Evolutionary conservation across 108 stramenopile genomes (phyloP).

Genomic region (Stephanodiscus minutulus): DNA sequence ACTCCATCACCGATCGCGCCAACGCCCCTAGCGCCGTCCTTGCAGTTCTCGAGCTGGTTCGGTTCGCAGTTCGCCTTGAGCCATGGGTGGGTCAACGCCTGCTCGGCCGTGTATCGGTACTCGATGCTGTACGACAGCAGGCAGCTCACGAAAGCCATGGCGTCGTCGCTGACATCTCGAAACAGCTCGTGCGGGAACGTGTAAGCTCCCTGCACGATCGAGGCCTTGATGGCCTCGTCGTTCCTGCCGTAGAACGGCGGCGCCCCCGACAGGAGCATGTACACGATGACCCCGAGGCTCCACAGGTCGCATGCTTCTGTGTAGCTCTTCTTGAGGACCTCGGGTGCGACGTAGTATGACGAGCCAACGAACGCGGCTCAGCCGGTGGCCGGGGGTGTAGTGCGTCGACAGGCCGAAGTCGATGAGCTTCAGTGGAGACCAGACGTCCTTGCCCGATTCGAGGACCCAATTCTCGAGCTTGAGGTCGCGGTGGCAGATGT

Average conservation of each 20-base stretch:
- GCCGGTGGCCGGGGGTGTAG: conserved; percentile 84
- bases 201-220: conserved; percentile 88
- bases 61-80: conserved; percentile 80
- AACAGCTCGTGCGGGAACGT: conserved; percentile 88
- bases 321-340: conserved; percentile 97
- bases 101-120: conserved; percentile 87
- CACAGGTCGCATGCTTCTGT: conserved; percentile 95
- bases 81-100: conserved; percentile 90
- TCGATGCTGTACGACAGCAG: conserved; percentile 83
- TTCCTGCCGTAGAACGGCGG: conserved; percentile 93
- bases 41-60: conserved; percentile 60
- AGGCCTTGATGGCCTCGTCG: conserved; percentile 88
- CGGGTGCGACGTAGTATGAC: conserved; percentile 96
- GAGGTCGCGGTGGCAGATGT: conserved; percentile 91
- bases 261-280: conserved; percentile 91
- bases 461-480: conserved; percentile 96
- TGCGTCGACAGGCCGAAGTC: conserved; percentile 95
- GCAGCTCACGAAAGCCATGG: conserved; percentile 89
- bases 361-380: conserved; percentile 92
- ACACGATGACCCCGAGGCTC: conserved; percentile 93
- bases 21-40: conserved; percentile 76
- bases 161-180: conserved; percentile 87
- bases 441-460: conserved; percentile 89
- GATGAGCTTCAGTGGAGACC: conserved; percentile 91
- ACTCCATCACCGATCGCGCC: neutral